Evolutionary conservation across 2,329 filamentous ascomycete species (phyloP), one percentile per base, ranked within the genome.

Genomic region (Tolypocladium endophyticum): DNA sequence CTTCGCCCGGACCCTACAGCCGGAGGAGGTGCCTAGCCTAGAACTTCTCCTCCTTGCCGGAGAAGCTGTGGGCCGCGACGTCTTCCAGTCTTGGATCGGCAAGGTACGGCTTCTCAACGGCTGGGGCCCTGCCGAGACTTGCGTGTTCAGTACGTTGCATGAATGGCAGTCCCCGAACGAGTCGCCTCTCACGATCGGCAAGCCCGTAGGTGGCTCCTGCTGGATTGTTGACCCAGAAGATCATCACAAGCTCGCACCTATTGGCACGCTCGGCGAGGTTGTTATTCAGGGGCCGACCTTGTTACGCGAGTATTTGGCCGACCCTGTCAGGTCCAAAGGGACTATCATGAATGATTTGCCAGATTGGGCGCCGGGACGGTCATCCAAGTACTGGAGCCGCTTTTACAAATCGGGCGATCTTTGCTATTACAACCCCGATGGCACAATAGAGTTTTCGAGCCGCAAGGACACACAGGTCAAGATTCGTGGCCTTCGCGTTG

Each of bases 401-500:
- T 57, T 64, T 20, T 66, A 66, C 57, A 62, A 61, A 5, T 62
- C 41, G 45, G 25, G 56, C 23, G 56, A 36, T n/a, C 14, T 52
- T n/a, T 23, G 25, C 35, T 7, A 23, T 8, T 61, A 59, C 55
- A 59, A 63, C 11, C 43, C 62, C 4, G 58, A 60, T 47, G 65
- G 65, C 9, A 61, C 57, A 5, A 55, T 67, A 8, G 60, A 65
- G 30, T 65, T 47, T 58, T 43, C 9, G 43, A 56, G 41, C 41
- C 41, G 41, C 41, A 45, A 45, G n/a, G 41, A 45, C 20, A 59
- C 38, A 1, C 58, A 59, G 23, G 62, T 67, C 41, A 68, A 68
- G 56, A 61, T 67, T 6, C 60, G 64, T 30, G 64, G 65, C 2
- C 57, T 59, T 23, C 61, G 65, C 8, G 57, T 67, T 28, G 64